phyloP scores from a whole-genome alignment of 1,284 basidiomycete species.

The Kwoniella shivajii region DNA sequence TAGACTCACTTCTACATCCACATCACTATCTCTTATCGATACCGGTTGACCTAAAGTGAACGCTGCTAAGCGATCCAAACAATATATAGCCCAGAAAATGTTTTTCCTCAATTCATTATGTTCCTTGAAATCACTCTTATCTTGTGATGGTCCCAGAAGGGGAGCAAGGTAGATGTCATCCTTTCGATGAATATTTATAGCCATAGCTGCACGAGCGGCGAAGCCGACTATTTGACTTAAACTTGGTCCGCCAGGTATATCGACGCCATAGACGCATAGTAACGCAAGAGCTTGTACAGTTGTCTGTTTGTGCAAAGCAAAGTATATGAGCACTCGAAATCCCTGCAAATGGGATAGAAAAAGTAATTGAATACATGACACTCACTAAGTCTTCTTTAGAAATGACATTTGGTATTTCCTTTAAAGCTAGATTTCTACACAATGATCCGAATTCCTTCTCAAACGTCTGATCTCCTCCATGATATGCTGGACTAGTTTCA shows the following conservation, averaged over 20 bases:
- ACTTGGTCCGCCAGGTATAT: constrained; percentile 11
- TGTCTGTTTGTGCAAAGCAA: neutral
- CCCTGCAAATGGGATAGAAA: neutral
- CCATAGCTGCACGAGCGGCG: constrained; percentile 13
- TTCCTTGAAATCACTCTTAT: neutral
- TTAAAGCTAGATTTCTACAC: neutral
- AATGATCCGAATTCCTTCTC: neutral
- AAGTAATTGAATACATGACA: neutral
- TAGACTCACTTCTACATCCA: constrained; percentile 17
- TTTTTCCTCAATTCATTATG: constrained; percentile 11
- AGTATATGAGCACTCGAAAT: neutral
- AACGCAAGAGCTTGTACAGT: constrained; percentile 13
- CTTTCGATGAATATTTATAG: constrained; percentile 10
- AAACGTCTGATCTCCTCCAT: neutral
- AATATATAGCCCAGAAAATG: constrained; percentile 19
- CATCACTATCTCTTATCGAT: constrained; percentile 11
- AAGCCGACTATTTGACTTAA: constrained; percentile 11
- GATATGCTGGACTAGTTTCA: neutral
- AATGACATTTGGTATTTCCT: neutral
- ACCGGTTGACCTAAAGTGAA: constrained; percentile 9
- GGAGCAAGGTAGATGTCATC: constrained; percentile 13
- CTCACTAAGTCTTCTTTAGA: neutral
- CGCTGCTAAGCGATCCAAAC: constrained; percentile 12
- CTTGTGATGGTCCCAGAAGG: neutral
- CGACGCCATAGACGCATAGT: constrained; percentile 3